Evolutionary conservation across 148 eudicot species (phyloP), one percentile per base, ranked within the genome.

Genomic region (Euryodendron excelsum): DNA sequence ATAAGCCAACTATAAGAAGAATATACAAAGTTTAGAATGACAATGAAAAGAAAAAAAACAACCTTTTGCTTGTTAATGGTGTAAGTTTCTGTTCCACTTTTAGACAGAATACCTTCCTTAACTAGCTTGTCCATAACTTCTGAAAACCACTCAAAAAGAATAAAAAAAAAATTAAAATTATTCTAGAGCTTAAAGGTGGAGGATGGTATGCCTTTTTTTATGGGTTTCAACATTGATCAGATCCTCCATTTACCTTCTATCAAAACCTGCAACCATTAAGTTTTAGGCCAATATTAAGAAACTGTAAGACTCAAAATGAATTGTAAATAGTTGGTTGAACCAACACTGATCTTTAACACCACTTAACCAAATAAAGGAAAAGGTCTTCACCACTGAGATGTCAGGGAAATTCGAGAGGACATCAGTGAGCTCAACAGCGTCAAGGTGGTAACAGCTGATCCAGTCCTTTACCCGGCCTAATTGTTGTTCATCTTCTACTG

Each of bases 51-150:
- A 25, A 53, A 15, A n/a, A 5, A 41, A 65, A 21, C 65, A 77
- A 96, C 98, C 98, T 90, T 96, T 67, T 86, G 86, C 85, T 77
- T 88, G 76, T 77, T 78, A 71, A 96, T 87, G 79, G 76, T 82
- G 77, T 85, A 93, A 52, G 77, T 82, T 79, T 86, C 93, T 48
- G 79, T 82, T 70, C 91, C 92, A 77, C 45, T 68, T 83, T 87
- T 90, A 28, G 87, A 69, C 39, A 96, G 25, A 80, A 86, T 50
- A 47, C 89, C 88, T 79, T 89, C 93, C 65, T 80, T 83, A 56
- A 86, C 91, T 56, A 96, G 99, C 91, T 93, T 96, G 73, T 84
- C 90, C 88, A 93, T 74, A 69, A 96, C 90, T 78, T 93, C 99
- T 96, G 89, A 75, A 78, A 85, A 82, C 68, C 78, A 71, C 74